Base-by-base conservation (phyloP, 2,329 filamentous ascomycete genomes). In the Trichoderma brevicompactum region DNA sequence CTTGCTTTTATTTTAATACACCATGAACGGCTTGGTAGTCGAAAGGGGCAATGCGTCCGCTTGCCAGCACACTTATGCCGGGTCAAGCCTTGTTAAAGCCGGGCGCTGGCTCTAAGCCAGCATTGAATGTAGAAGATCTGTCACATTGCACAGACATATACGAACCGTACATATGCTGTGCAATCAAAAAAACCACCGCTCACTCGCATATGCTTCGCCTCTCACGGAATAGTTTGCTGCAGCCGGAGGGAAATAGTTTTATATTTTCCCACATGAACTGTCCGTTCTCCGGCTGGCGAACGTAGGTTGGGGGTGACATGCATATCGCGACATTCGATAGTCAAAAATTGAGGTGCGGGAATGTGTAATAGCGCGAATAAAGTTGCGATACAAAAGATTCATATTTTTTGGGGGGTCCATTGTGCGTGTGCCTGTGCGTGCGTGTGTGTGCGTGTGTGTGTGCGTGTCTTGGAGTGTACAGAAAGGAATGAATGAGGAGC, bases 111-210 rank as follows among this genome's bases (percentile, higher is more conserved):
- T 28, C 23, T 28, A 28, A 5, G 54, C 40, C 32, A 49, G 56
- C 41, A 19, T 49, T 19, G 49, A 52, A 49, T 54, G 52, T 48
- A 56, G 38, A 41, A 48, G 65, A 66, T 66, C 65, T 58, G 52
- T 66, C 65, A 66, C 58, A 66, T 66, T 61, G 40, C 65, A 63
- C 65, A 56, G 53, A 23, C 64, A 54, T 49, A 44, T 43, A 65
- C 49, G 40, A 34, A 43, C 23, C n/a, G 36, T 48, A 58, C 56
- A 40, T 48, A 41, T 63, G 65, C 52, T 62, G 44, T 63, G 65
- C 58, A 55, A 66, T 46, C 46, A 56, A 58, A 44, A 55, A 61
- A 44, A 44, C 40, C 40, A 62, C 36, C 13, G 38, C 38, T 61
- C 23, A 41, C 46, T 48, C 58, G 48, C 63, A 52, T 50, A 28